Evolutionary conservation across 2,329 filamentous ascomycete genomes (phyloP).

Genomic region (Calonectria fujianensis): DNA sequence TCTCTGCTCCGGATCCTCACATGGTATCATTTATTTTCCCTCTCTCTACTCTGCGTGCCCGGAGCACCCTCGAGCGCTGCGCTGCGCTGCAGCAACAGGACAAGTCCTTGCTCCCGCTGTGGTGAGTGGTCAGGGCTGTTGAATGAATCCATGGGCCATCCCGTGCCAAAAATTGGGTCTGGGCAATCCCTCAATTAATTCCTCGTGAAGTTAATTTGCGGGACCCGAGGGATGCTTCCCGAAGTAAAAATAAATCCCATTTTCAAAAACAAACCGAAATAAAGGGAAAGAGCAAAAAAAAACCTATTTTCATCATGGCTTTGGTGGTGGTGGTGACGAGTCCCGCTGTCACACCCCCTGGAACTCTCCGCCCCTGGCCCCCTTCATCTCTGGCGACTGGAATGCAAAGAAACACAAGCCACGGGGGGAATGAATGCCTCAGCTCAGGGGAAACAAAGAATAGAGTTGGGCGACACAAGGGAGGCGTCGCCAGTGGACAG

Average conservation of each 20-base stretch:
- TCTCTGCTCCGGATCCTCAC: slow-evolving; percentile 23
- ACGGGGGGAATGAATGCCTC: slow-evolving; percentile 16
- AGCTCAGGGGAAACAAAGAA: slow-evolving; percentile 12
- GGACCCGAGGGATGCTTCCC: slow-evolving; percentile 21
- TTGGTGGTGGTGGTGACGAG: neutral
- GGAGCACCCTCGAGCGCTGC: neutral
- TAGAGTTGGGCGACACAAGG: slow-evolving; percentile 21
- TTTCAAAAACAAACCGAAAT: neutral
- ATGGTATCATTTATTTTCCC: slow-evolving; percentile 4
- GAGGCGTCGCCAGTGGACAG: neutral
- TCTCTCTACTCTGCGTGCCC: neutral
- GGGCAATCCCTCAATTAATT: slow-evolving; percentile 31
- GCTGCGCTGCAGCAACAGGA: slow-evolving; percentile 15
- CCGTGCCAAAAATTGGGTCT: slow-evolving; percentile 27
- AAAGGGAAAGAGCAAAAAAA: neutral
- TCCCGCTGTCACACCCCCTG: neutral
- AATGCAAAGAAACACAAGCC: slow-evolving; percentile 10
- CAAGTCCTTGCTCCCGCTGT: neutral
- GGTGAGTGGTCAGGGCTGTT: slow-evolving; percentile 27
- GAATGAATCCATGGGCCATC: slow-evolving; percentile 31
- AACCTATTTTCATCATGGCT: slow-evolving; percentile 20
- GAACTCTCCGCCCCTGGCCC: neutral
- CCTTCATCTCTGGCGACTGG: slow-evolving; percentile 10
- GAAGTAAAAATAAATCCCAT: slow-evolving; percentile 10
- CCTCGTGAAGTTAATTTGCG: slow-evolving; percentile 28